These are phyloP conservation scores for Keithomyces neogunnii DNA, from an alignment of 2,329 filamentous ascomycete genomes.

Conservation along the genomic window DNA sequence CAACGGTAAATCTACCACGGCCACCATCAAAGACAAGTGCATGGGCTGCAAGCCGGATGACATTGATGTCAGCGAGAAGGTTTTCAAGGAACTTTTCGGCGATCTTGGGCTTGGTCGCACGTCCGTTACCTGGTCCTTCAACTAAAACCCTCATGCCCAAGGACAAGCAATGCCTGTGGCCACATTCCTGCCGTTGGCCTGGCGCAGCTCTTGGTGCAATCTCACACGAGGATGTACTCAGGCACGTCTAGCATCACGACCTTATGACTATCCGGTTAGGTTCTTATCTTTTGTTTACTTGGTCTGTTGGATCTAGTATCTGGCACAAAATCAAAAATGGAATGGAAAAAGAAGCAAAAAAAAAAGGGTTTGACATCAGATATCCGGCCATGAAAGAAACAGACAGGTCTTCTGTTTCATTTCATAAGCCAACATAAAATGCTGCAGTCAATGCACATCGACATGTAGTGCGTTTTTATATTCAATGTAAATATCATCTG, in stretches of 20 bases:
- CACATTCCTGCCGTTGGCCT: constrained; percentile 9
- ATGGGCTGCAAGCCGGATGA: constrained; percentile 49
- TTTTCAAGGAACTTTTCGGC: constrained; percentile 46
- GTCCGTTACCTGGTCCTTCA: constrained; percentile 38
- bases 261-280: constrained; percentile 1
- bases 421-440: not conserved
- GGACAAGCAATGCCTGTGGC: not conserved
- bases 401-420: not conserved
- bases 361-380: not conserved
- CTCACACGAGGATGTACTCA: not conserved
- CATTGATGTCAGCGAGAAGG: constrained; percentile 53
- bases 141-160: constrained; percentile 16
- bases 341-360: not conserved
- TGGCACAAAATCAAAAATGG: not conserved
- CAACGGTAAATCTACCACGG: constrained; percentile 49
- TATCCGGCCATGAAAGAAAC: not conserved
- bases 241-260: constrained; percentile 1
- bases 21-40: constrained; percentile 67
- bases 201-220: not conserved
- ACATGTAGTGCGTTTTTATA: not conserved
- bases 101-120: constrained; percentile 34
- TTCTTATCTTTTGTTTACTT: not conserved
- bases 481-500: constrained; percentile 3
- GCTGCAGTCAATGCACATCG: not conserved
- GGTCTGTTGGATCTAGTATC: not conserved